phyloP scores from a whole-genome alignment of 257 asterid species.

The Verbena officinalis region DNA sequence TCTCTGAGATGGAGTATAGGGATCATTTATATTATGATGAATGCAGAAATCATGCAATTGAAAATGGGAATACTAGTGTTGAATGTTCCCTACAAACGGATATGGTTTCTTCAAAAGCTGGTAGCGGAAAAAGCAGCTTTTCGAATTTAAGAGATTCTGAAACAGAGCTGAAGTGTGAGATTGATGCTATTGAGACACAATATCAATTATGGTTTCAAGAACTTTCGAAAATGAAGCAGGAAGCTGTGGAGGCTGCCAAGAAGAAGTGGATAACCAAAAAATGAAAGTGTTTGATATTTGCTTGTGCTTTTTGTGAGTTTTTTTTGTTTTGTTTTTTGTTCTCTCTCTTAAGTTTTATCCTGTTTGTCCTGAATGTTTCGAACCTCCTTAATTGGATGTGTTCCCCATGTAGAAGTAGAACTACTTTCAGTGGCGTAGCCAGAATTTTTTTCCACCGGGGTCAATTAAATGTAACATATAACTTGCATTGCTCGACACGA shows the following conservation, averaged over 20 bases:
- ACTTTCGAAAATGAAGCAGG: conserved; percentile 36
- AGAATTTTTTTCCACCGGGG: too few relatives aligned
- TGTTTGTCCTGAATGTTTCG: neutral
- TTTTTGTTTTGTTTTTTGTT: neutral
- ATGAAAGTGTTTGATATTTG: conserved; percentile 24
- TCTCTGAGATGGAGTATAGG: conserved; percentile 44
- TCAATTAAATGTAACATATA: too few relatives aligned
- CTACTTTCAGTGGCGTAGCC: too few relatives aligned
- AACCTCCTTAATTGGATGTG: neutral
- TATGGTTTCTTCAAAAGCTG: conserved; percentile 23
- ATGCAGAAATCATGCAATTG: conserved; percentile 37
- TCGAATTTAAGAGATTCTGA: conserved; percentile 33
- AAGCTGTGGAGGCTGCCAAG: conserved; percentile 38
- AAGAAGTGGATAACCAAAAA: conserved; percentile 52
- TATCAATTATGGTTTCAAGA: conserved; percentile 39
- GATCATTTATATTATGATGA: conserved; percentile 39
- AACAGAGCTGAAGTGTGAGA: conserved; percentile 32
- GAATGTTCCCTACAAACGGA: conserved; percentile 36
- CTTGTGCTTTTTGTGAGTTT: neutral
- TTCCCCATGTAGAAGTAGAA: conserved; percentile 1
- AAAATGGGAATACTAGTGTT: conserved; percentile 9
- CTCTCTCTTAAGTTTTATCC: too few relatives aligned
- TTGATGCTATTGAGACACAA: conserved; percentile 37
- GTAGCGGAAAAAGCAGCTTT: conserved; percentile 37
- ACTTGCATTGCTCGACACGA: too few relatives aligned